Evolutionary conservation across 2,329 filamentous ascomycete species (phyloP).

Genomic region (Xylaria sp.): DNA sequence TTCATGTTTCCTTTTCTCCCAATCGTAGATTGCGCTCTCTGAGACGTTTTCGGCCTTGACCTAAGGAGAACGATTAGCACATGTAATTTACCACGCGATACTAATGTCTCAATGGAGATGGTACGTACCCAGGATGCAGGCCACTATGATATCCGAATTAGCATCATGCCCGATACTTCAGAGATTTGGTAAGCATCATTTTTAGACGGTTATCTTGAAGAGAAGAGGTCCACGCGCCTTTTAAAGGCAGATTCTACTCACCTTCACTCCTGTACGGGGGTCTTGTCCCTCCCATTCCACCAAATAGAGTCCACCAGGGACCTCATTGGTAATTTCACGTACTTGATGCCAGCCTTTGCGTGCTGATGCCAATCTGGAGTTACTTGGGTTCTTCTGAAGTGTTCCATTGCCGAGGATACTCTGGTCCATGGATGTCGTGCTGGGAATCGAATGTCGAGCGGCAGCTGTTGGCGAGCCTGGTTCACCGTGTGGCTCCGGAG

Average conservation of each 20-base stretch:
- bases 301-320: constrained; percentile 37
- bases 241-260: neutral
- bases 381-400: neutral
- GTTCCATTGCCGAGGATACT: neutral
- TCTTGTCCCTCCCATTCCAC: constrained; percentile 47
- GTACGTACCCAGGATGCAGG: constrained; percentile 44
- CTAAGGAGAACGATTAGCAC: constrained; percentile 19
- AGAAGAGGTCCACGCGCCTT: neutral
- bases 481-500: too few species aligned
- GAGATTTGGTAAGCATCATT: neutral
- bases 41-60: constrained; percentile 31
- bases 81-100: neutral
- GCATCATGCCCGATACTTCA: neutral
- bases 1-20: constrained; percentile 24
- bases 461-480: neutral
- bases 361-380: constrained; percentile 3
- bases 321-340: constrained; percentile 40
- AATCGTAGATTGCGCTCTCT: constrained; percentile 19
- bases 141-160: constrained; percentile 31
- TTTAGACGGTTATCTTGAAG: neutral
- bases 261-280: constrained; percentile 39
- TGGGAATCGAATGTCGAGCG: neutral
- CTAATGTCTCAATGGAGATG: neutral
- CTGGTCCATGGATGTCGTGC: neutral
- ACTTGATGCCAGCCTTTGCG: constrained; percentile 43